These are phyloP conservation scores for Vinca minor DNA, from an alignment of 257 asterid genomes.

Conservation along the genomic window DNA sequence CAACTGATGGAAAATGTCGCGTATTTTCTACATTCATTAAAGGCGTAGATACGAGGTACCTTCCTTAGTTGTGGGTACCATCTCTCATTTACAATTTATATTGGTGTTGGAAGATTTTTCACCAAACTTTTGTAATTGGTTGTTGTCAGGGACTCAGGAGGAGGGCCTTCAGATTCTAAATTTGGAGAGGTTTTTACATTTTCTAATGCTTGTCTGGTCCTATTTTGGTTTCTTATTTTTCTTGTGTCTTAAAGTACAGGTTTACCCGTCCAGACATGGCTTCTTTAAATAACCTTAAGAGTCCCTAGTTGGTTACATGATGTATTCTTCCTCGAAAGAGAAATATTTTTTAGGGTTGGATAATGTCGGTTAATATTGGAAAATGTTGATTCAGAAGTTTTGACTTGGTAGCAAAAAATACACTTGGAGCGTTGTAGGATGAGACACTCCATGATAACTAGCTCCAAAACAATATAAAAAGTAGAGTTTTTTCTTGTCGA, in stretches of 20 bases:
- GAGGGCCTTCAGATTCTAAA: constrained; percentile 61
- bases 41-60: constrained; percentile 87
- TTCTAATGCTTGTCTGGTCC: constrained; percentile 12
- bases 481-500: not conserved
- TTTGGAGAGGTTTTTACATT: constrained; percentile 88
- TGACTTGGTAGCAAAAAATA: not conserved
- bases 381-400: not conserved
- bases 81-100: constrained; percentile 13
- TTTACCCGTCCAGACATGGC: not conserved
- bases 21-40: constrained; percentile 96
- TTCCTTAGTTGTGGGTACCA: constrained; percentile 15
- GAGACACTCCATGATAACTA: not conserved
- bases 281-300: not conserved
- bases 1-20: constrained; percentile 96
- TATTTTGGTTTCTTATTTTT: not conserved
- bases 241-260: not conserved
- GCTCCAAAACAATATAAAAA: not conserved
- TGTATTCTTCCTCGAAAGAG: not conserved
- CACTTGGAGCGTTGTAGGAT: not conserved
- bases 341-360: not conserved
- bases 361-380: not conserved
- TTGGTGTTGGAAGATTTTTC: constrained; percentile 13
- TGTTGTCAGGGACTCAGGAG: constrained; percentile 38
- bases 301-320: not conserved
- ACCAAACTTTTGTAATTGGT: constrained; percentile 13